Percentiles rank a stretch among this genome's conserved stretches.
These are phyloP conservation scores for Fusarium sarcochroum DNA, from an alignment of 2,329 filamentous ascomycete species.

Conservation along the genomic window DNA sequence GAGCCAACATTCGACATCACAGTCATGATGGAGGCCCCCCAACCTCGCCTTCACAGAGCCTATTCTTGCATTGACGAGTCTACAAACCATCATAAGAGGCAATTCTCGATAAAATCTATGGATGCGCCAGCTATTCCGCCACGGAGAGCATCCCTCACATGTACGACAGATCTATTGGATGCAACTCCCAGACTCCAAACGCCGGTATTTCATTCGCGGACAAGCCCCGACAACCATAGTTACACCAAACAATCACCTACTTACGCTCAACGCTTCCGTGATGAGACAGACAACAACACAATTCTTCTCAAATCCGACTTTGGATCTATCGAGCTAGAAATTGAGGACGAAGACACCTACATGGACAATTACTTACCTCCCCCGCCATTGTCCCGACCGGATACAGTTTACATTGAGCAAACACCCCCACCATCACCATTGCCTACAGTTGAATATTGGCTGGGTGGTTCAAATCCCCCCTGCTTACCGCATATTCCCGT, in stretches of 20 bases:
- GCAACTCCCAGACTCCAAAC: slow-evolving; percentile 22
- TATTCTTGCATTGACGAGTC: slow-evolving; percentile 20
- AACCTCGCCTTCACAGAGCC: slow-evolving; percentile 9
- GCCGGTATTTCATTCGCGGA: slow-evolving; percentile 24
- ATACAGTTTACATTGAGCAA: slow-evolving; percentile 50
- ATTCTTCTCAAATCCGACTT: slow-evolving; percentile 42
- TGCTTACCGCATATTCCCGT: slow-evolving; percentile 49
- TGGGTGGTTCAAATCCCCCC: slow-evolving; percentile 52
- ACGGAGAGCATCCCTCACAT: slow-evolving; percentile 38
- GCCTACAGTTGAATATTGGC: slow-evolving; percentile 55
- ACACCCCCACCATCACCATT: slow-evolving; percentile 54
- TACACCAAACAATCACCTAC: slow-evolving; percentile 23
- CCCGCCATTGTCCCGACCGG: slow-evolving; percentile 29
- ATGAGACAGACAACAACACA: slow-evolving; percentile 38
- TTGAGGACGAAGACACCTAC: slow-evolving; percentile 41
- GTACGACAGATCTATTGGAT: slow-evolving; percentile 25
- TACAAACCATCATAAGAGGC: slow-evolving; percentile 14
- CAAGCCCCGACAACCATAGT: slow-evolving; percentile 19
- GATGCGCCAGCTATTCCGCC: slow-evolving; percentile 43
- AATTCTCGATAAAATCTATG: slow-evolving; percentile 34
- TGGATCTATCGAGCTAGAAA: slow-evolving; percentile 37
- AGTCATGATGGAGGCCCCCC: slow-evolving; percentile 35
- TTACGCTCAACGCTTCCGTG: slow-evolving; percentile 30
- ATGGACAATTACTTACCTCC: slow-evolving; percentile 16
- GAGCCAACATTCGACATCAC: slow-evolving; percentile 39